A percentile compares a stretch with the other conserved stretches of the same genome.
These are phyloP conservation scores for Lentinula sp. DNA, from an alignment of 768 basidiomycete genomes.

Conservation along the genomic window DNA sequence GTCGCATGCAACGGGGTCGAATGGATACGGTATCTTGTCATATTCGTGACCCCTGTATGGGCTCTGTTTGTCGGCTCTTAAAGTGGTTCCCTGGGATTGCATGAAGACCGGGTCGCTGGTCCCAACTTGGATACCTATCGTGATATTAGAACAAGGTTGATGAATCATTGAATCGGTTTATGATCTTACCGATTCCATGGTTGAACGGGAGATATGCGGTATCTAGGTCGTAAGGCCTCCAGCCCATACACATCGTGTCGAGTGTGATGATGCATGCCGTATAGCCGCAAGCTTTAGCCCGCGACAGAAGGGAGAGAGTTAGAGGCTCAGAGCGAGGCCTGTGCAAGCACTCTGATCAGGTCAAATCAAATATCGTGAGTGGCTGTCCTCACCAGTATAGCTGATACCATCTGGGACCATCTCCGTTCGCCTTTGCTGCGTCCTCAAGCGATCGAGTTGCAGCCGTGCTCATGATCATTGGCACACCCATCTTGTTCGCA, in stretches of 20 bases:
- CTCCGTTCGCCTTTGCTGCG: slow-evolving; percentile 39
- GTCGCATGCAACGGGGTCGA: slow-evolving; percentile 9
- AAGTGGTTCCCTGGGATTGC: slow-evolving; percentile 20
- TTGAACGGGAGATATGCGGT: slow-evolving; percentile 32
- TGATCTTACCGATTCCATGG: background rate
- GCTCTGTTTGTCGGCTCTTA: slow-evolving; percentile 20
- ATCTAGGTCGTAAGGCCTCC: slow-evolving; percentile 37
- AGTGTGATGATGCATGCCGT: slow-evolving; percentile 39
- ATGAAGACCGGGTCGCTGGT: slow-evolving; percentile 44
- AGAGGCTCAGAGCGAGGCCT: slow-evolving; percentile 33
- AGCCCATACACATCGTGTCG: slow-evolving; percentile 33
- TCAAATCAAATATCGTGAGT: background rate
- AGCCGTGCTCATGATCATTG: slow-evolving; percentile 39
- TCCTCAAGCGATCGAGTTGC: slow-evolving; percentile 38
- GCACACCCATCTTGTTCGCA: slow-evolving; percentile 38
- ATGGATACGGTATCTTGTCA: background rate
- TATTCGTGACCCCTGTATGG: background rate
- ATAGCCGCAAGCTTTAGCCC: slow-evolving; percentile 35
- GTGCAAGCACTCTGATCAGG: background rate
- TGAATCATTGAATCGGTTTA: slow-evolving; percentile 16
- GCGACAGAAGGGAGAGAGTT: slow-evolving; percentile 33
- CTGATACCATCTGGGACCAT: slow-evolving; percentile 42
- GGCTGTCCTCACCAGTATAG: slow-evolving; percentile 29
- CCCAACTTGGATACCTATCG: slow-evolving; percentile 29
- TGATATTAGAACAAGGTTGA: background rate